These are phyloP conservation scores for Fraxinus floribunda DNA, from an alignment of 305 asterid species.

Conservation along the genomic window DNA sequence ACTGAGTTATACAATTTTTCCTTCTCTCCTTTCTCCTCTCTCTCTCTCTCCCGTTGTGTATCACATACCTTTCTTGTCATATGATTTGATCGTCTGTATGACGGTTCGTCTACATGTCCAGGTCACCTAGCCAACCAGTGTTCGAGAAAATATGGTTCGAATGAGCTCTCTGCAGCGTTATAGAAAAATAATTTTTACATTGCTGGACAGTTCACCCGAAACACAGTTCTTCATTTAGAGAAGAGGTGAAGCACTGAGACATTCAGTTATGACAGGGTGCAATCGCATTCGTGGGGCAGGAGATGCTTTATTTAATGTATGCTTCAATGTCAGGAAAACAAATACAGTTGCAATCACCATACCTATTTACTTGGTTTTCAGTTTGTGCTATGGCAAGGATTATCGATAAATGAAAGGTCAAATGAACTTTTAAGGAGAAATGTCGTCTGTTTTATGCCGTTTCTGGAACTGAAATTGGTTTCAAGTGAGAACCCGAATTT, in stretches of 20 bases:
- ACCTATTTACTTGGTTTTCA: background rate
- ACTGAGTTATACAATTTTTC: background rate
- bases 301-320: background rate
- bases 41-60: background rate
- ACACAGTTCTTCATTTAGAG: background rate
- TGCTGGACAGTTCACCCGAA: background rate
- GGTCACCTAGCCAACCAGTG: slow-evolving; percentile 19
- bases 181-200: background rate
- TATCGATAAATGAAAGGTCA: background rate
- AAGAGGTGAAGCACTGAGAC: background rate
- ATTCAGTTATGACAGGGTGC: background rate
- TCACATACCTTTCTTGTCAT: background rate
- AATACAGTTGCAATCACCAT: background rate
- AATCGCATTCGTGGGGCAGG: background rate
- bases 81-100: background rate
- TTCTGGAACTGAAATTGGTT: background rate
- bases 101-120: background rate
- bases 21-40: background rate
- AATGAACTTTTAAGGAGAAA: background rate
- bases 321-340: background rate
- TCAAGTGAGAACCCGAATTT: background rate
- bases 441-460: background rate
- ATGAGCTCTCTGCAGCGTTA: background rate
- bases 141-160: background rate
- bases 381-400: background rate